A percentile compares a stretch with the other conserved stretches of the same genome.
Evolutionary conservation across 2,329 filamentous ascomycete species (phyloP).

Genomic region (Colletotrichum sp.): DNA sequence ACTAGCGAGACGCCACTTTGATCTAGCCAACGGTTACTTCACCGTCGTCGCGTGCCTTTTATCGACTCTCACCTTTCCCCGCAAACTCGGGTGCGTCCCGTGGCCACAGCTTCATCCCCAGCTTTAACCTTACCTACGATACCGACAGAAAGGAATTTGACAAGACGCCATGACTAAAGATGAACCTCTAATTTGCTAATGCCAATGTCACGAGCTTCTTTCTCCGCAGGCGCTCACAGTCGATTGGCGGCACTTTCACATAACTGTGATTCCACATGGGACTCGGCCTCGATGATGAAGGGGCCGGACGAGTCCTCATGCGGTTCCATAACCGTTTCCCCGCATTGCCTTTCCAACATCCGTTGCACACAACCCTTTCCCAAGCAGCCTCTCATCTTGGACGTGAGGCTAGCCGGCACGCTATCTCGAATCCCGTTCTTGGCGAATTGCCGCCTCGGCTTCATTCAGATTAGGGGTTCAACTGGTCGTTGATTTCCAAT

Average conservation of each 20-base stretch:
- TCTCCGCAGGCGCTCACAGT: neutral
- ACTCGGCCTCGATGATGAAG: neutral
- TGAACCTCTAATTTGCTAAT: slow-evolving; percentile 9
- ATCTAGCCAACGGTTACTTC: neutral
- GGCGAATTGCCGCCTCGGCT: slow-evolving; percentile 4
- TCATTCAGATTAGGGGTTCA: neutral
- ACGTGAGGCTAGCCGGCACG: slow-evolving; percentile 16
- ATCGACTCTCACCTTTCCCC: neutral
- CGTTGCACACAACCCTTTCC: neutral
- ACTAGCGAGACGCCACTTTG: neutral
- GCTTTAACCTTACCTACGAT: slow-evolving; percentile 4
- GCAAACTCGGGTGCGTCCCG: slow-evolving; percentile 15
- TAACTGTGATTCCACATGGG: neutral
- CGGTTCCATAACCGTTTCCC: slow-evolving; percentile 2
- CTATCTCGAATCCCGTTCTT: slow-evolving; percentile 14
- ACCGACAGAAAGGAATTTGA: slow-evolving; percentile 8
- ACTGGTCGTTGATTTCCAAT: neutral
- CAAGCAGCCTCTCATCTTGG: neutral
- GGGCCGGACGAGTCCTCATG: neutral
- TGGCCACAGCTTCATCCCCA: slow-evolving; percentile 9
- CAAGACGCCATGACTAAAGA: slow-evolving; percentile 16
- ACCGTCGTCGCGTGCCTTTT: slow-evolving; percentile 9
- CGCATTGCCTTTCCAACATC: neutral
- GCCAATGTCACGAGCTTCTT: slow-evolving; percentile 8
- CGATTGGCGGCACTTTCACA: neutral